Evolutionary conservation across 2,329 filamentous ascomycete genomes (phyloP).

Genomic region (Trichoderma simmonsii): DNA sequence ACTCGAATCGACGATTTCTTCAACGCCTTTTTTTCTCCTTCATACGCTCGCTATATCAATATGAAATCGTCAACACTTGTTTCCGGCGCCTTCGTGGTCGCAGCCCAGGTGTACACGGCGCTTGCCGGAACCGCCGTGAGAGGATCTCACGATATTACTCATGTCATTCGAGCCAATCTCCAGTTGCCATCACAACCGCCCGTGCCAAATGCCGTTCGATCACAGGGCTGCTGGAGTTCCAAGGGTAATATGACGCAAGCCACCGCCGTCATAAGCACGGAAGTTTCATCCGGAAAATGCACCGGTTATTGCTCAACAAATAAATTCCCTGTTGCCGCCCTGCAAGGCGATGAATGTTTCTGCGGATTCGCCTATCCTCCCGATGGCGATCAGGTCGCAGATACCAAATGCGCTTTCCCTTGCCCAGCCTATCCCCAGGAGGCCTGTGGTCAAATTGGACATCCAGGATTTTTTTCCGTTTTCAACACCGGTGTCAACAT

Average conservation of each 20-base stretch:
- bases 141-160: background rate
- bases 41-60: slow-evolving; percentile 23
- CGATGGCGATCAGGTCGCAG: slow-evolving; percentile 48
- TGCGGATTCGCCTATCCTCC: slow-evolving; percentile 71
- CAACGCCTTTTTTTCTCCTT: slow-evolving; percentile 11
- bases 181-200: slow-evolving; percentile 41
- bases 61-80: slow-evolving; percentile 35
- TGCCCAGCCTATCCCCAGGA: slow-evolving; percentile 63
- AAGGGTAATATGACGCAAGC: slow-evolving; percentile 38
- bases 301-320: slow-evolving; percentile 33
- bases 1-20: background rate
- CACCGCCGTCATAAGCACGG: slow-evolving; percentile 19
- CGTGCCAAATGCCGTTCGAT: slow-evolving; percentile 35
- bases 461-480: slow-evolving; percentile 38
- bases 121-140: slow-evolving; percentile 21
- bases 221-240: slow-evolving; percentile 52
- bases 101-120: slow-evolving; percentile 26
- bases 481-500: slow-evolving; percentile 50
- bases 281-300: slow-evolving; percentile 43
- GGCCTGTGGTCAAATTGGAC: slow-evolving; percentile 51
- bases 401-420: slow-evolving; percentile 58
- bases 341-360: slow-evolving; percentile 63
- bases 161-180: slow-evolving; percentile 25
- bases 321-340: slow-evolving; percentile 54
- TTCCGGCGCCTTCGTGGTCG: slow-evolving; percentile 30